Base-by-base conservation (phyloP, 345 rosid species). In the Arabidopsis suecica region DNA sequence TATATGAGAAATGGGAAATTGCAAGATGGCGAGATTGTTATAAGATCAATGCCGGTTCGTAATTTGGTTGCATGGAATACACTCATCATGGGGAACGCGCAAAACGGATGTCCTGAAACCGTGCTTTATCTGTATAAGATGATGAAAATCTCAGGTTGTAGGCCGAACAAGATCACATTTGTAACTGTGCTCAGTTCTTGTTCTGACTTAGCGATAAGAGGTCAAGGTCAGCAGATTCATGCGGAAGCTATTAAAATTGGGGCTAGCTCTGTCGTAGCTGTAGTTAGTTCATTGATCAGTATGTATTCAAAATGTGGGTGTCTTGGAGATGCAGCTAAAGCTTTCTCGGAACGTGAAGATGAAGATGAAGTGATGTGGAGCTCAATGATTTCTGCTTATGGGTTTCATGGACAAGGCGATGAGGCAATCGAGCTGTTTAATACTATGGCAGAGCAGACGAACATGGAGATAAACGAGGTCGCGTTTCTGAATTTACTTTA, bases 291-390 rank as follows among this genome's bases (percentile, higher is more conserved):
- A 1, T 78, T 91, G 71, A 82, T 91, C 53, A 86, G 94, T 44
- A 80, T 88, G 94, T 91, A 91, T 79, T 87, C 92, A 0, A 91
- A 82, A 62, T 88, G 97, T 37, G 94, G 94, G 4, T 88, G 92
- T 72, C 79, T 91, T 77, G 87, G 81, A 49, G 93, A 86, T 68
- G 90, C 93, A 23, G 59, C 83, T 42, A 83, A 84, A 79, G 76
- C 81, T 74, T 91, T 91, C 66, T 45, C 37, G 6, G 89, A 91
- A 73, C 75, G 85, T 55, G 73, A 81, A 48, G 82, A 74, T 40
- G 84, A 77, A 2, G 98, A 94, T 83, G 78, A 76, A 40, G 88
- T 94, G n/a, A 63, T 82, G 72, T 91, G 96, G 96, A 90, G 91
- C 82, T 85, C 96, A 0, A 87, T 88, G 87, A 85, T 91, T 65